Percentiles rank a stretch among this genome's conserved stretches.
phyloP scores from a whole-genome alignment of 169 alveolate species.

The Cryptosporidium baileyi region DNA sequence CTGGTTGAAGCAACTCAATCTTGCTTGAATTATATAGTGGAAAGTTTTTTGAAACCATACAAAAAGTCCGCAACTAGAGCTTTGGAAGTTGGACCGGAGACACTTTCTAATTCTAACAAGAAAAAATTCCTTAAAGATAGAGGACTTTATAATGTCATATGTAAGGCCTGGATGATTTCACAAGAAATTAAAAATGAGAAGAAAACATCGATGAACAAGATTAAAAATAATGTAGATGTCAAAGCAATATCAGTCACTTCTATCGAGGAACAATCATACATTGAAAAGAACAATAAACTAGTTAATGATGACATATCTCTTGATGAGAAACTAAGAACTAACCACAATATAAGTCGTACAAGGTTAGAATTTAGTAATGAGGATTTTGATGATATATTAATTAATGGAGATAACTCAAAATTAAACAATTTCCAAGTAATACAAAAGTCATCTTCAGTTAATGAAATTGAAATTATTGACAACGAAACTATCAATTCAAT shows the following conservation, averaged over 20 bases:
- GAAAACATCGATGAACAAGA: neutral
- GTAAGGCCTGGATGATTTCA: slow-evolving; percentile 60
- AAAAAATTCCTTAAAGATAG: slow-evolving; percentile 55
- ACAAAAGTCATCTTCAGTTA: neutral
- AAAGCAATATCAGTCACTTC: too few relatives aligned
- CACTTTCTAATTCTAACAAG: slow-evolving; percentile 51
- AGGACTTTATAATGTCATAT: slow-evolving; percentile 35
- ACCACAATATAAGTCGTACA: too few relatives aligned
- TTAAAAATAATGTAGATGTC: too few relatives aligned
- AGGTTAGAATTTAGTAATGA: too few relatives aligned
- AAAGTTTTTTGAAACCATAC: slow-evolving; percentile 59
- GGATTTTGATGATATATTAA: too few relatives aligned
- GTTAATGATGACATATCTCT: too few relatives aligned
- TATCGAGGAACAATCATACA: too few relatives aligned
- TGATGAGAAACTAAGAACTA: too few relatives aligned
- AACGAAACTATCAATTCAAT: neutral
- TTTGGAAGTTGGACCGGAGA: slow-evolving; percentile 59
- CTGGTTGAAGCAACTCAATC: slow-evolving; percentile 66
- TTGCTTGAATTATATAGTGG: slow-evolving; percentile 52
- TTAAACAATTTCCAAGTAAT: too few relatives aligned
- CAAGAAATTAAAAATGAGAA: slow-evolving; percentile 29
- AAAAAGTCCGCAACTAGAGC: slow-evolving; percentile 68
- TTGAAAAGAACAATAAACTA: too few relatives aligned
- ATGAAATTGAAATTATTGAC: neutral
- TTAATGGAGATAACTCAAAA: too few relatives aligned